Evolutionary conservation across 108 stramenopile genomes (phyloP).

Genomic region (Seminavis robusta): DNA sequence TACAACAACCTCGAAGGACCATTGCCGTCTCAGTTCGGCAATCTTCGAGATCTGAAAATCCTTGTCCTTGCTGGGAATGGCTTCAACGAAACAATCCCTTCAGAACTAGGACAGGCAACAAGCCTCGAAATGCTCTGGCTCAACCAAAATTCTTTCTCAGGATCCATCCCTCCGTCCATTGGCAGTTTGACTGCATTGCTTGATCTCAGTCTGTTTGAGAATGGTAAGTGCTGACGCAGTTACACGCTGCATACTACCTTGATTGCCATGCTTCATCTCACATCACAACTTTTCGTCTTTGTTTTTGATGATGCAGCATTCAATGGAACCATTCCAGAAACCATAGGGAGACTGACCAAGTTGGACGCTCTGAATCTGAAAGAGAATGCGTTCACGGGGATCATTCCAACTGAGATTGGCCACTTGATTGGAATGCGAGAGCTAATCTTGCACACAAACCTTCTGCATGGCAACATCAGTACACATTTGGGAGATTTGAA

Average conservation of each 20-base stretch:
- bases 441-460: too few species aligned
- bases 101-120: constrained; percentile 7
- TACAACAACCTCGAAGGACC: constrained; percentile 26
- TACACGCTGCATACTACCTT: too few species aligned
- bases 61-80: constrained; percentile 30
- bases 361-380: constrained; percentile 21
- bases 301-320: too few species aligned
- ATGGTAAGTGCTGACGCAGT: too few species aligned
- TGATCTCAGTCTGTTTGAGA: constrained; percentile 48
- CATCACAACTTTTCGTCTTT: too few species aligned
- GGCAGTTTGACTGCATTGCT: constrained; percentile 30
- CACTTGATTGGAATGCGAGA: not conserved
- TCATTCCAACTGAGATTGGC: constrained; percentile 18
- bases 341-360: constrained; percentile 38
- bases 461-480: too few species aligned
- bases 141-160: constrained; percentile 41
- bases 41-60: constrained; percentile 18
- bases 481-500: too few species aligned
- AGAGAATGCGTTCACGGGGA: constrained; percentile 6
- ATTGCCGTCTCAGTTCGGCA: constrained; percentile 11
- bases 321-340: constrained; percentile 26
- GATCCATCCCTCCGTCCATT: constrained; percentile 40
- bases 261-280: too few species aligned
- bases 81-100: constrained; percentile 27
- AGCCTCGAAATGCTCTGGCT: constrained; percentile 21